Percentiles rank a stretch among this genome's conserved stretches.
phyloP scores from a whole-genome alignment of 2,329 filamentous ascomycete species.

The Rasamsonia emersonii region DNA sequence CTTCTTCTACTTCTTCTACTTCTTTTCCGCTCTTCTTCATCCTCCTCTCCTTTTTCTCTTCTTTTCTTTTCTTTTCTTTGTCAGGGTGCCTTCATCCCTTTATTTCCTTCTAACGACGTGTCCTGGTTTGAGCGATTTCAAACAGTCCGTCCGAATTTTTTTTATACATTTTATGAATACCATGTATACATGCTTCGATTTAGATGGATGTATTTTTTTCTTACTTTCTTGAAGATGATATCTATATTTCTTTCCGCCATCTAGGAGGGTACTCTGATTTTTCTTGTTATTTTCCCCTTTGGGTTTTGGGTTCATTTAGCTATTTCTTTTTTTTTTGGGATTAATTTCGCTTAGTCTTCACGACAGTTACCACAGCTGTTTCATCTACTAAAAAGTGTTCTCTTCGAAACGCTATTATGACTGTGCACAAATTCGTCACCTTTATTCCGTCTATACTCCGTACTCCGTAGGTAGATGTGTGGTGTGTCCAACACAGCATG shows the following conservation, averaged over 20 bases:
- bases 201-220: not conserved
- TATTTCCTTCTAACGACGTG: too few relatives aligned
- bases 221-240: slow-evolving; percentile 3
- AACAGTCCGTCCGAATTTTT: slow-evolving; percentile 1
- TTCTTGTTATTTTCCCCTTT: not conserved
- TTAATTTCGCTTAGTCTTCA: not conserved
- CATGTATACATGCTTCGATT: slow-evolving; percentile 1
- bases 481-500: too few relatives aligned
- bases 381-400: too few relatives aligned
- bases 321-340: not conserved
- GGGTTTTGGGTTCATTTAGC: not conserved
- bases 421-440: too few relatives aligned
- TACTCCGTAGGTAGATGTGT: too few relatives aligned
- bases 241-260: slow-evolving; percentile 4
- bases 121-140: not conserved
- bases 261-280: slow-evolving; percentile 1
- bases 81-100: too few relatives aligned
- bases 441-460: too few relatives aligned
- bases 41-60: not conserved
- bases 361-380: too few relatives aligned
- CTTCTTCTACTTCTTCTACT: slow-evolving; percentile 8
- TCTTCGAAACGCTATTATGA: not conserved
- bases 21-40: slow-evolving; percentile 9
- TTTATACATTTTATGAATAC: slow-evolving; percentile 5
- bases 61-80: too few relatives aligned